Evolutionary conservation across 2,329 filamentous ascomycete genomes (phyloP).

Genomic region (Xylariomycetidae sp.): DNA sequence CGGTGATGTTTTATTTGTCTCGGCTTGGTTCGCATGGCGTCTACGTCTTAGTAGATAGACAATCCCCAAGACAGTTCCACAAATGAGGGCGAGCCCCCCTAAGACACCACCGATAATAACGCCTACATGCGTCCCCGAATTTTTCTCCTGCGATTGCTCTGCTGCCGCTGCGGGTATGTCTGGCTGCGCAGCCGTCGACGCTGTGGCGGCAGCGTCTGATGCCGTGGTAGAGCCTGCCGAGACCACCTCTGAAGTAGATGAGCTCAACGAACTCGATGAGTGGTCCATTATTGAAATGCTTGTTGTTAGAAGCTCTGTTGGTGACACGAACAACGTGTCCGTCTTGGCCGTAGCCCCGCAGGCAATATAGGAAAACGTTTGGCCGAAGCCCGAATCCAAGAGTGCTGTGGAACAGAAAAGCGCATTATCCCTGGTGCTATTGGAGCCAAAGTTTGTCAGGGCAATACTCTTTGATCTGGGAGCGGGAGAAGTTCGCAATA

Average conservation of each 20-base stretch:
- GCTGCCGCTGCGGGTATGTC: too few relatives aligned
- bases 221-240: too few relatives aligned
- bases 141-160: too few relatives aligned
- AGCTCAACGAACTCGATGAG: slow-evolving; percentile 1
- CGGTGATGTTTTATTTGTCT: too few relatives aligned
- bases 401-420: slow-evolving; percentile 29
- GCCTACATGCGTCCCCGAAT: slow-evolving; percentile 24
- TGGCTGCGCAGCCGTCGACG: too few relatives aligned
- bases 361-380: slow-evolving; percentile 31
- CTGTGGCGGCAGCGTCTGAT: too few relatives aligned
- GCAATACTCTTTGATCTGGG: too few relatives aligned
- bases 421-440: too few relatives aligned
- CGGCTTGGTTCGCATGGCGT: too few relatives aligned
- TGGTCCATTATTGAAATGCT: slow-evolving; percentile 1
- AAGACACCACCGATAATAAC: slow-evolving; percentile 31
- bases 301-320: slow-evolving; percentile 7
- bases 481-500: too few relatives aligned
- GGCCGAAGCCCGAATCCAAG: slow-evolving; percentile 25
- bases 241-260: too few relatives aligned
- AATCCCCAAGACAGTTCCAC: slow-evolving; percentile 8
- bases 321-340: slow-evolving; percentile 12
- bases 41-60: background rate
- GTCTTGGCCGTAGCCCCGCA: slow-evolving; percentile 24
- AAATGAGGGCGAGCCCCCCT: slow-evolving; percentile 30
- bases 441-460: too few relatives aligned